Evolutionary conservation across 352 stramenopile genomes (phyloP).

Genomic region (Vaucheria bursata): DNA sequence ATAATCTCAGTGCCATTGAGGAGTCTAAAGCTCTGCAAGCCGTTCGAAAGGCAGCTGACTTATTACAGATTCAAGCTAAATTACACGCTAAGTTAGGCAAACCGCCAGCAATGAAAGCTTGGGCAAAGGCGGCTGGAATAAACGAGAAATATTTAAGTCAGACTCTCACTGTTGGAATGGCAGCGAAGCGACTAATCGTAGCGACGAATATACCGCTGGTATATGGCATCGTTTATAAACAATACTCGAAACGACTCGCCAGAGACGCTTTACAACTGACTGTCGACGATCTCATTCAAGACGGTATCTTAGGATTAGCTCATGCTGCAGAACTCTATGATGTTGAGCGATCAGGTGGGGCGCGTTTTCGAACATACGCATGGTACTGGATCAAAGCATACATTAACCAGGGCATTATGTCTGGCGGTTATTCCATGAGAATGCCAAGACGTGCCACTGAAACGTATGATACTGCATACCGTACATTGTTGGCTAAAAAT

Average conservation of each 20-base stretch:
- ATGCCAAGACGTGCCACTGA: not conserved
- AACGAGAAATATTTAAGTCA: not conserved
- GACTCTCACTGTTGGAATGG: not conserved
- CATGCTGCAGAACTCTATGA: slow-evolving; percentile 68
- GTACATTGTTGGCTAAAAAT: not conserved
- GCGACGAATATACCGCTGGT: not conserved
- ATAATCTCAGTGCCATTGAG: not conserved
- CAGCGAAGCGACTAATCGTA: not conserved
- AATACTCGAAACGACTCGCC: not conserved
- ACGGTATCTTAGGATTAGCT: slow-evolving; percentile 64
- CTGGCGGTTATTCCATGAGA: not conserved
- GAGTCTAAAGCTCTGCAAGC: not conserved
- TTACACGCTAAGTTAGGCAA: not conserved
- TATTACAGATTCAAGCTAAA: not conserved
- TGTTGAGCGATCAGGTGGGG: slow-evolving; percentile 53
- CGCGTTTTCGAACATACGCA: slow-evolving; percentile 32
- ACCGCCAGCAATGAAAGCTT: not conserved
- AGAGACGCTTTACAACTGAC: slow-evolving; percentile 33
- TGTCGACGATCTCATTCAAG: slow-evolving; percentile 64
- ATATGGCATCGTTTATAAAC: not conserved
- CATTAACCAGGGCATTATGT: slow-evolving; percentile 19
- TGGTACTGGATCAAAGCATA: slow-evolving; percentile 37
- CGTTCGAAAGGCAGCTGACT: not conserved
- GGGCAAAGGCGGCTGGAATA: not conserved
- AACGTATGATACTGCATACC: not conserved